These are phyloP conservation scores for Urostyla sp. DNA, from an alignment of 73 alveolate genomes.

Conservation along the genomic window DNA sequence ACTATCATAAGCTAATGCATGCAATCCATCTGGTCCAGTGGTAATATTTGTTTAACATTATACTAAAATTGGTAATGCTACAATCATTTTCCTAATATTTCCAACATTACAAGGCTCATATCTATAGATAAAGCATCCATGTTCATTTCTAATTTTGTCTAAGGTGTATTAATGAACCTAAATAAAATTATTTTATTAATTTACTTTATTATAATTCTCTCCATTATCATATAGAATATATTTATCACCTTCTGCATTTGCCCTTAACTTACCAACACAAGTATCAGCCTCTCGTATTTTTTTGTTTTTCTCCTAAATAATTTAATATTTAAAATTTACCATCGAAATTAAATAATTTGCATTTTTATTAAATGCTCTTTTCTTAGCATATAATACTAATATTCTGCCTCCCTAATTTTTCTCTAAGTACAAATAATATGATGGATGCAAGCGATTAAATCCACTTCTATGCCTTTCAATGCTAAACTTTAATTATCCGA, in stretches of 20 bases:
- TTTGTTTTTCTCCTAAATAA: constrained; percentile 45
- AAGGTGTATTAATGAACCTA: not conserved
- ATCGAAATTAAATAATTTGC: constrained; percentile 48
- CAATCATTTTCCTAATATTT: constrained; percentile 44
- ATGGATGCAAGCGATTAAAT: constrained; percentile 26
- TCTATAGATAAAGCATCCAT: constrained; percentile 35
- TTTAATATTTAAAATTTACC: constrained; percentile 39
- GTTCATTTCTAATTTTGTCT: constrained; percentile 41
- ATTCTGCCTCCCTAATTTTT: constrained; percentile 48
- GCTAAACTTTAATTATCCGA: constrained; percentile 44
- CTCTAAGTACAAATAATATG: constrained; percentile 34
- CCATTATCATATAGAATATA: constrained; percentile 44
- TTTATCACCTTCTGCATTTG: constrained; percentile 44
- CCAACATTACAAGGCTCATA: constrained; percentile 61
- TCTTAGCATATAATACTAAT: constrained; percentile 35
- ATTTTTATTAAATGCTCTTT: constrained; percentile 51
- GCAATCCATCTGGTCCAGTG: not conserved
- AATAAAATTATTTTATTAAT: too few species aligned
- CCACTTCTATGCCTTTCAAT: constrained; percentile 54
- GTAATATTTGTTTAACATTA: not conserved
- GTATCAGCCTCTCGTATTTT: constrained; percentile 23
- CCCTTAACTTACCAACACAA: constrained; percentile 44
- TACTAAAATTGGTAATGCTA: constrained; percentile 1
- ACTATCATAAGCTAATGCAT: constrained; percentile 26
- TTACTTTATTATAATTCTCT: constrained; percentile 40